Percentiles rank a stretch among this genome's conserved stretches.
phyloP scores from a whole-genome alignment of 2,329 filamentous ascomycete genomes.

The Geoglossum cookeanum region DNA sequence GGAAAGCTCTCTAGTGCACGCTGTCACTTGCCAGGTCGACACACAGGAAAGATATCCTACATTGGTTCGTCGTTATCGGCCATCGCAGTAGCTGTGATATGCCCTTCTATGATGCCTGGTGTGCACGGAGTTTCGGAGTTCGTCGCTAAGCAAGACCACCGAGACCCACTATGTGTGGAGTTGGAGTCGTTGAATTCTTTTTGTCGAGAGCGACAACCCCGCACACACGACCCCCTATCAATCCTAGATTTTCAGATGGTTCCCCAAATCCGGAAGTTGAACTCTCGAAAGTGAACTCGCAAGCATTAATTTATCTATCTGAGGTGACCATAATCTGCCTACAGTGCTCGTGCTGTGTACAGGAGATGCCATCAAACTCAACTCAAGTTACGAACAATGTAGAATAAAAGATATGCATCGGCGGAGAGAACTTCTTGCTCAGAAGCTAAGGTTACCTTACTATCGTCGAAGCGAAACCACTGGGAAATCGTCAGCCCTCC shows the following conservation, averaged over 20 bases:
- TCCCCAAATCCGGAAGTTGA: too few relatives aligned
- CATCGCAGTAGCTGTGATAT: neutral
- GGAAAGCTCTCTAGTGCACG: constrained; percentile 38
- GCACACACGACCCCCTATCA: too few relatives aligned
- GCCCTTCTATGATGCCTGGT: neutral
- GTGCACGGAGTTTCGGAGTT: neutral
- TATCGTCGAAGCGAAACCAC: constrained; percentile 95
- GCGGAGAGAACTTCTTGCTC: constrained; percentile 72
- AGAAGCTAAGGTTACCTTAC: constrained; percentile 67
- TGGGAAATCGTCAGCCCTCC: constrained; percentile 19
- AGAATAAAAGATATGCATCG: constrained; percentile 83
- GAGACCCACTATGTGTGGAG: neutral
- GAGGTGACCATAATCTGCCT: neutral
- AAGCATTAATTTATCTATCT: neutral
- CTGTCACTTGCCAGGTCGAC: neutral
- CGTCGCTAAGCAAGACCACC: neutral
- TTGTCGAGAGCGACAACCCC: too few relatives aligned
- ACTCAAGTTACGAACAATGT: constrained; percentile 46
- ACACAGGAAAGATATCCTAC: constrained; percentile 6
- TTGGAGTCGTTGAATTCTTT: neutral
- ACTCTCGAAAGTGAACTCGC: neutral
- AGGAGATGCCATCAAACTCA: constrained; percentile 13
- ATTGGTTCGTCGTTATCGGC: constrained; percentile 11
- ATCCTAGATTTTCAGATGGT: too few relatives aligned
- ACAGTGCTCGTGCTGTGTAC: neutral